phyloP scores from a whole-genome alignment of 768 basidiomycete species.

The Mycena galericulata region DNA sequence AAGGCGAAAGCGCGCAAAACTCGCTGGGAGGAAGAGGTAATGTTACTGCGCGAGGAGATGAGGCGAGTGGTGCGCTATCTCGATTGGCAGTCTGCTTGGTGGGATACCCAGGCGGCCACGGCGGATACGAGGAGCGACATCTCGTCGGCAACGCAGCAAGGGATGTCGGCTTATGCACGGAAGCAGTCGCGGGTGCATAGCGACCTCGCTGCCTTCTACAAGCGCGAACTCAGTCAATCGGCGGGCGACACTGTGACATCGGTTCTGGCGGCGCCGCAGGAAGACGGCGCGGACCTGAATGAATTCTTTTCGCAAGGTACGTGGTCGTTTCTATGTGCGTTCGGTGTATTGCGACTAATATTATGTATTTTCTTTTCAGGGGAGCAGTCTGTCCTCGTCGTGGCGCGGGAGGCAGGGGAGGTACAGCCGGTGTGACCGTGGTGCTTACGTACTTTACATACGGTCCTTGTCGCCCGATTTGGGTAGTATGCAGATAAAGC shows the following conservation, averaged over 20 bases:
- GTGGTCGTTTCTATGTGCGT: too few species aligned
- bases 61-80: background rate
- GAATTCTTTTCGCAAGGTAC: background rate
- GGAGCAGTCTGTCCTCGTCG: too few species aligned
- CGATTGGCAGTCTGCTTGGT: background rate
- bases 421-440: too few species aligned
- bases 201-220: background rate
- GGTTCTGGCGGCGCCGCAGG: background rate
- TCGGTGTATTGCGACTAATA: too few species aligned
- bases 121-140: background rate
- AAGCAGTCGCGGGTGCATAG: background rate
- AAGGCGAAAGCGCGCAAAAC: background rate
- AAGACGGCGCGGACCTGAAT: background rate
- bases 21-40: background rate
- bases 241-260: background rate
- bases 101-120: background rate
- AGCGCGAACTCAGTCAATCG: background rate
- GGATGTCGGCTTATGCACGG: background rate
- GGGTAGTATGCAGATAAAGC: too few species aligned
- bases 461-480: too few species aligned
- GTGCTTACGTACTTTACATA: too few species aligned
- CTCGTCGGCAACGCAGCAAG: background rate
- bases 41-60: background rate
- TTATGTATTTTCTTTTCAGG: too few species aligned
- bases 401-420: too few species aligned